These are phyloP conservation scores for Globisporangium parvum DNA, from an alignment of 352 stramenopile genomes.

Conservation along the genomic window DNA sequence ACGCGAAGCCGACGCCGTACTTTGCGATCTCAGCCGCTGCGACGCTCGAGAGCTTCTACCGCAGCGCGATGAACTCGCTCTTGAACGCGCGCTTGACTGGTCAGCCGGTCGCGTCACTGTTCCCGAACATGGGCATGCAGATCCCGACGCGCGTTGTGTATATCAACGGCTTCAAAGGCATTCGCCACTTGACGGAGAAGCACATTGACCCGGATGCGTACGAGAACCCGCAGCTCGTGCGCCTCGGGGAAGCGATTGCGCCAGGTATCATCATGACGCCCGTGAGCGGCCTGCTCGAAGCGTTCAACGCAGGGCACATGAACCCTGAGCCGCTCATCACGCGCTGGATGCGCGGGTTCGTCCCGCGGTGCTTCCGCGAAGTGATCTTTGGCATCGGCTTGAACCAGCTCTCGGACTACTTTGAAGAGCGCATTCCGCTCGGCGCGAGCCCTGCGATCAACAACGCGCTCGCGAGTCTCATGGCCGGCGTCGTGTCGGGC, in stretches of 20 bases:
- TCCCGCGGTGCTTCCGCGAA: constrained; percentile 82
- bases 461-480: constrained; percentile 86
- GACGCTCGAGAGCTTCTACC: constrained; percentile 91
- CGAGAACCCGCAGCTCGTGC: constrained; percentile 74
- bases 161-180: constrained; percentile 92
- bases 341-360: constrained; percentile 87
- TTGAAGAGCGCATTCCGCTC: constrained; percentile 86
- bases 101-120: constrained; percentile 72
- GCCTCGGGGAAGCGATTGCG: constrained; percentile 72
- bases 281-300: constrained; percentile 89
- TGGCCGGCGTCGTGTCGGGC: constrained; percentile 86
- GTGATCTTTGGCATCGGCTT: constrained; percentile 92
- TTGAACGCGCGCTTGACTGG: constrained; percentile 86
- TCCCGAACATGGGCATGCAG: constrained; percentile 94
- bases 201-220: constrained; percentile 80
- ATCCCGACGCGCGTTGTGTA: constrained; percentile 91
- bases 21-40: constrained; percentile 89
- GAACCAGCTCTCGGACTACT: constrained; percentile 93
- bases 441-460: constrained; percentile 63
- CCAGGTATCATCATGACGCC: constrained; percentile 92
- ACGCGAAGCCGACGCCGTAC: constrained; percentile 86
- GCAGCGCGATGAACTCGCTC: constrained; percentile 89
- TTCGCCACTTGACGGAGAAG: constrained; percentile 83
- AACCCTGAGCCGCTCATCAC: constrained; percentile 87
- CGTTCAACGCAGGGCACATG: constrained; percentile 91